Percentiles rank a stretch among this genome's conserved stretches.
Conservation (phyloP, 768 basidiomycete genomes). For the Phanerochaete carnosa region DNA sequence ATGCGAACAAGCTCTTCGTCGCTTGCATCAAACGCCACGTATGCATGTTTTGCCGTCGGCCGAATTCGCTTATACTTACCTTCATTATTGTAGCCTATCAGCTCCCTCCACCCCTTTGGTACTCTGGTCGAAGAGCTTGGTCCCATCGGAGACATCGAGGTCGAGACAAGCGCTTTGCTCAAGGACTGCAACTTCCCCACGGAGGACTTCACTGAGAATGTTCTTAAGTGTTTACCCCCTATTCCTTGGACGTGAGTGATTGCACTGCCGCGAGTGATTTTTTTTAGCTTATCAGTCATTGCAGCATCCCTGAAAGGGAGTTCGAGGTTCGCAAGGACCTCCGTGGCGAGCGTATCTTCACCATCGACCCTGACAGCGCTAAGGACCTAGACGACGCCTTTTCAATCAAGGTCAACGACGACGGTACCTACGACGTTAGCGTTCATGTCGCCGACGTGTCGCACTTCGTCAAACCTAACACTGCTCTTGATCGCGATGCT, state of each 20-base stretch:
- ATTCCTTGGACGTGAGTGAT: constrained; percentile 84
- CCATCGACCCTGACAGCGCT: constrained; percentile 86
- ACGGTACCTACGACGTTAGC: constrained; percentile 89
- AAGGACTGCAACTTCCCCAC: constrained; percentile 99
- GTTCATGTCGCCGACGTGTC: constrained; percentile 98
- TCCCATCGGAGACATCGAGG: constrained; percentile 97
- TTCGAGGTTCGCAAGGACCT: constrained; percentile 86
- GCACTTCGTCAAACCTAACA: constrained; percentile 91
- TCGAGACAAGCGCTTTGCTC: constrained; percentile 93
- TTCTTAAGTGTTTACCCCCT: constrained; percentile 93
- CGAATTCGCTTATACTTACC: constrained; percentile 1
- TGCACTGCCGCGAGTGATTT: background rate
- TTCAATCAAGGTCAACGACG: constrained; percentile 84
- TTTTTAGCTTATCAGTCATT: constrained; percentile 14
- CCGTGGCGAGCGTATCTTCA: constrained; percentile 82
- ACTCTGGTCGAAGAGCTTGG: constrained; percentile 97
- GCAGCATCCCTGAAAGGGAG: constrained; percentile 85
- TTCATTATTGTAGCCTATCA: constrained; percentile 61
- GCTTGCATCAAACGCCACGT: constrained; percentile 99
- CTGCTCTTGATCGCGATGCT: constrained; percentile 97
- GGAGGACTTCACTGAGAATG: constrained; percentile 94
- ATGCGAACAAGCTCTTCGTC: constrained; percentile 89
- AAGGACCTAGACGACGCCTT: constrained; percentile 95
- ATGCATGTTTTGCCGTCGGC: constrained; percentile 29
- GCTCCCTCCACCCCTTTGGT: constrained; percentile 97